These are phyloP conservation scores for Mortierella sp. DNA, from an alignment of 371 early-diverging fungal genomes.

Conservation along the genomic window DNA sequence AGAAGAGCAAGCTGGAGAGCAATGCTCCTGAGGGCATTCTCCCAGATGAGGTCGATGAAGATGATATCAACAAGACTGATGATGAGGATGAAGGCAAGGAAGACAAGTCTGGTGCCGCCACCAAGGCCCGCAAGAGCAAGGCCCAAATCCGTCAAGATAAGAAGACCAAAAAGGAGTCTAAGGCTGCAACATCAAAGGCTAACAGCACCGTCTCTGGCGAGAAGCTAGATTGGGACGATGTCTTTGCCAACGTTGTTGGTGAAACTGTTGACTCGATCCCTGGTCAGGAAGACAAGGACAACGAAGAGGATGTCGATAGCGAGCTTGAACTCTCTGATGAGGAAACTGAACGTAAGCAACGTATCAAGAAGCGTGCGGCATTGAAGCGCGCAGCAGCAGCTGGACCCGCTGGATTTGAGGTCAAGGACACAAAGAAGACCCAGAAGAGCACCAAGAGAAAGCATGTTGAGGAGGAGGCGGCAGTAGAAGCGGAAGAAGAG, in stretches of 20 bases:
- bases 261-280: conserved; percentile 72
- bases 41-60: conserved; percentile 60
- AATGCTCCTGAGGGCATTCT: conserved; percentile 55
- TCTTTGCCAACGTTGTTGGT: conserved; percentile 85
- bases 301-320: conserved; percentile 68
- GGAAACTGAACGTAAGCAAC: conserved; percentile 56
- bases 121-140: conserved; percentile 54
- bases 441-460: conserved; percentile 56
- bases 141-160: conserved; percentile 56
- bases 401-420: conserved; percentile 36
- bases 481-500: conserved; percentile 54
- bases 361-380: conserved; percentile 51
- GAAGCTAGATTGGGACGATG: conserved; percentile 90
- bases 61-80: conserved; percentile 55
- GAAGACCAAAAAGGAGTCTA: conserved; percentile 56
- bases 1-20: conserved; percentile 61
- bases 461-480: conserved; percentile 59
- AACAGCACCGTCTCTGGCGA: conserved; percentile 62
- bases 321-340: conserved; percentile 69
- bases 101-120: conserved; percentile 11
- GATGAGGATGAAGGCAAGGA: conserved; percentile 53
- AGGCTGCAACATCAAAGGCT: conserved; percentile 41
- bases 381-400: conserved; percentile 25
- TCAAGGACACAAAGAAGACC: conserved; percentile 50
- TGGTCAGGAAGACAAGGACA: conserved; percentile 59